A percentile compares a stretch with the other conserved stretches of the same genome.
These are phyloP conservation scores for Halocafeteria seosinensis DNA, from an alignment of 108 stramenopile species.

Conservation along the genomic window DNA sequence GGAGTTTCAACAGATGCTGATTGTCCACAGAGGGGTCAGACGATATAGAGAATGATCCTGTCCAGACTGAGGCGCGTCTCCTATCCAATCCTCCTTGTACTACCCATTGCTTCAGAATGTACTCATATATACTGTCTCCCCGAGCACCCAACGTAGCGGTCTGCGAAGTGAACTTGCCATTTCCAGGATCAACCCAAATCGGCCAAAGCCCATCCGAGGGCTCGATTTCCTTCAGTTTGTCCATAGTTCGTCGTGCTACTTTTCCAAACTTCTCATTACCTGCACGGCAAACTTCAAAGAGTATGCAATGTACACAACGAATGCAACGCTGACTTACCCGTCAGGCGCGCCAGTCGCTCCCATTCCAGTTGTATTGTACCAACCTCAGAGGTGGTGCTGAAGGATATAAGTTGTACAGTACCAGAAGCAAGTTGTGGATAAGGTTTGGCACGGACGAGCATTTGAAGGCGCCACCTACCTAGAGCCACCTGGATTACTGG, in stretches of 20 bases:
- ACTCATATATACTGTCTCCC: slow-evolving; percentile 68
- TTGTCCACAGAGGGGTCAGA: too few relatives aligned
- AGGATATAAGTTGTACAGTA: too few relatives aligned
- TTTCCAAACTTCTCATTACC: slow-evolving; percentile 14
- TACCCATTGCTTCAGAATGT: slow-evolving; percentile 62
- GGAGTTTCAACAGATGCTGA: too few relatives aligned
- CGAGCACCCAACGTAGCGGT: slow-evolving; percentile 38
- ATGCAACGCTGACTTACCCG: too few relatives aligned
- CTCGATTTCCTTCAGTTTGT: slow-evolving; percentile 4
- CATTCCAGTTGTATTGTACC: slow-evolving; percentile 49
- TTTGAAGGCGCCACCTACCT: too few relatives aligned
- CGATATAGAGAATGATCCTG: too few relatives aligned
- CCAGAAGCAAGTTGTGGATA: too few relatives aligned
- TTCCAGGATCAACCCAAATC: slow-evolving; percentile 16
- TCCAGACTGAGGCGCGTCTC: not conserved
- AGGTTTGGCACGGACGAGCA: too few relatives aligned
- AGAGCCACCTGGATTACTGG: too few relatives aligned
- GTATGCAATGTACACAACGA: too few relatives aligned
- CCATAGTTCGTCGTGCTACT: slow-evolving; percentile 14
- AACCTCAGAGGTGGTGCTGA: slow-evolving; percentile 27
- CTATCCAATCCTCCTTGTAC: not conserved
- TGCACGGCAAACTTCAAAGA: too few relatives aligned
- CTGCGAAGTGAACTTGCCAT: slow-evolving; percentile 6
- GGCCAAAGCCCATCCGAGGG: slow-evolving; percentile 13
- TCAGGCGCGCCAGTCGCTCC: slow-evolving; percentile 27